A percentile compares a stretch with the other conserved stretches of the same genome.
phyloP scores from a whole-genome alignment of 768 basidiomycete species.

The Lactarius vividus region DNA sequence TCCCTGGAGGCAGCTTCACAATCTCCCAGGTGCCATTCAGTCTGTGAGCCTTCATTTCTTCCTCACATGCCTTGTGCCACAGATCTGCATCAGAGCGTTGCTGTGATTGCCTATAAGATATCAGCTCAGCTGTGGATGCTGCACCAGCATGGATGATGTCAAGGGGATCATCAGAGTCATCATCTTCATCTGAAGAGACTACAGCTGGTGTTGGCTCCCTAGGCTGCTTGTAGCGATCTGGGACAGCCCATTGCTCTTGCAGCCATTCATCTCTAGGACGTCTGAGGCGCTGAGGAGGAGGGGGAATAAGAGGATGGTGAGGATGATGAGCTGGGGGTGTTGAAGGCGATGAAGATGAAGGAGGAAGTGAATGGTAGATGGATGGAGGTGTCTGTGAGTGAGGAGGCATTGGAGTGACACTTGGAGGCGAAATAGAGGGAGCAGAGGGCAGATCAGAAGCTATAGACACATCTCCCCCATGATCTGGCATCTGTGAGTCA shows the following conservation, averaged over 20 bases:
- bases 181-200: too few relatives aligned
- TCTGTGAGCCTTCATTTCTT: conserved; percentile 9
- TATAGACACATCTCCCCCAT: too few relatives aligned
- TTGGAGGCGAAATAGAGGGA: too few relatives aligned
- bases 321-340: not conserved
- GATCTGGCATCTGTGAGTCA: too few relatives aligned
- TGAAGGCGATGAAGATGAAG: not conserved
- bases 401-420: too few relatives aligned
- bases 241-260: too few relatives aligned
- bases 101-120: not conserved
- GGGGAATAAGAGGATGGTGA: not conserved
- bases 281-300: not conserved
- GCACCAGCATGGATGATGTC: not conserved
- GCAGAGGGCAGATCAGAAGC: too few relatives aligned
- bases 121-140: not conserved
- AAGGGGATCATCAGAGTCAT: too few relatives aligned
- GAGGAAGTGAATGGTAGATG: not conserved
- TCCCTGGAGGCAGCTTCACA: too few relatives aligned
- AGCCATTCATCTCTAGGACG: not conserved
- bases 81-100: not conserved
- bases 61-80: not conserved
- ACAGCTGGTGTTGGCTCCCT: too few relatives aligned
- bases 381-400: not conserved
- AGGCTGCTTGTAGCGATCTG: too few relatives aligned
- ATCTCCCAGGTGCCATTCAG: too few relatives aligned